Base-by-base conservation (phyloP, 768 basidiomycete genomes). In the Tremella yokohamensis region DNA sequence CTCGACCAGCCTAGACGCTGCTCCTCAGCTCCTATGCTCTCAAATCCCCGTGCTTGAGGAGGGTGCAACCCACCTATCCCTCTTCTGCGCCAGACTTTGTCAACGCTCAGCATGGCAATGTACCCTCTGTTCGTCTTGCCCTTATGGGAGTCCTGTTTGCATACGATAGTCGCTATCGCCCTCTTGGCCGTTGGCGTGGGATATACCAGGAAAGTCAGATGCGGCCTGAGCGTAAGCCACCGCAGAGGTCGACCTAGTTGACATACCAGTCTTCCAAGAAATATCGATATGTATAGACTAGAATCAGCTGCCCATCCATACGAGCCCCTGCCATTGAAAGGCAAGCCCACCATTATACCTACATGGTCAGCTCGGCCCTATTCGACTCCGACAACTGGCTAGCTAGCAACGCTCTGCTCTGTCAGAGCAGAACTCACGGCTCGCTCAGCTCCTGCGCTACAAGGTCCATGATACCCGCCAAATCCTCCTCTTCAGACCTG, bases 61-160 rank as follows among this genome's bases (percentile, higher is more conserved):
- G 18, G 38, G 37, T 20, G n/a, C 42, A 8, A 82, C 87, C 74
- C 76, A 91, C 91, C 90, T 74, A 98, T 90, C 34, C 96, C 94
- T 53, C 86, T 84, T 77, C 94, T 88, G 38, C 94, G 82, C 83
- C 85, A 96, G 39, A 80, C 77, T 76, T 85, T 86, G 76, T 83
- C 82, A 25, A 97, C 91, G 70, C 89, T 90, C 55, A 98, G 83
- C 96, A 98, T 98, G 38, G 93, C 96, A 58, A 99, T 94, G 75
- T 99, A 99, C 13, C 96, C 96, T 73, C 96, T 79, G 73, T 91
- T 89, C 9, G 84, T 79, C 58, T 72, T 75, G 39, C 79, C 78
- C 55, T 81, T 81, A 78, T 98, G 96, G 74, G 83, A 81, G 67
- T 91, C 91, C 78, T 96, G 94, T 81, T 98, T 99, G 83, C 91